Conservation (phyloP, 164 flowering plant species). For the Vitis riparia region DNA sequence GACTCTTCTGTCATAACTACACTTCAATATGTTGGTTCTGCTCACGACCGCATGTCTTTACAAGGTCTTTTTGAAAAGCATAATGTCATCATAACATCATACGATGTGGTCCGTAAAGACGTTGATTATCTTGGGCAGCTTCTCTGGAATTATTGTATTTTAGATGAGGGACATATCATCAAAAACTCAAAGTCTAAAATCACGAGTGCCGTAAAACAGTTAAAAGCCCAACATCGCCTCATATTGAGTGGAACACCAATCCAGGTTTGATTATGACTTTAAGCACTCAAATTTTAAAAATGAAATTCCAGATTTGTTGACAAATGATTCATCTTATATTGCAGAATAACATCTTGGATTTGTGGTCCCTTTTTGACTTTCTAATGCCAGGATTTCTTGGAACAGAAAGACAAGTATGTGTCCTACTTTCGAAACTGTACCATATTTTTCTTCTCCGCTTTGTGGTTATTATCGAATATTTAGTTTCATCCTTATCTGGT, state of each 20-base stretch:
- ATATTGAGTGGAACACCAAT: conserved; percentile 98
- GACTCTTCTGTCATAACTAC: conserved; percentile 66
- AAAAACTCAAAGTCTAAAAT: conserved; percentile 92
- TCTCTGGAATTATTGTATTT: conserved; percentile 88
- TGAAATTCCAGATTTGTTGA: conserved; percentile 10
- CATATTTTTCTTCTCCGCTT: not conserved
- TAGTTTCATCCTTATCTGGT: not conserved
- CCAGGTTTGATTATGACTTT: conserved; percentile 52
- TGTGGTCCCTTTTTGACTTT: conserved; percentile 99
- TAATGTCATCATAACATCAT: conserved; percentile 87
- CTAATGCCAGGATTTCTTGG: conserved; percentile 99
- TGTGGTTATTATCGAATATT: not conserved
- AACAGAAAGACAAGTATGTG: conserved; percentile 88
- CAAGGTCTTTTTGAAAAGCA: conserved; percentile 61
- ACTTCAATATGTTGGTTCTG: conserved; percentile 95
- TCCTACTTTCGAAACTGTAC: not conserved
- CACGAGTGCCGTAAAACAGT: conserved; percentile 84
- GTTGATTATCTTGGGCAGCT: conserved; percentile 68
- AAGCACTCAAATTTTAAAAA: not conserved
- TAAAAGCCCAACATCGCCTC: conserved; percentile 89
- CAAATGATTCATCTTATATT: conserved; percentile 16
- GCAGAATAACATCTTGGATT: conserved; percentile 94
- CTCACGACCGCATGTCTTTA: conserved; percentile 71
- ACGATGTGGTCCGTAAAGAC: conserved; percentile 97
- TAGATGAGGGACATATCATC: conserved; percentile 98